Conservation (phyloP, 2,329 filamentous ascomycete species). For the Rutstroemia sp. region DNA sequence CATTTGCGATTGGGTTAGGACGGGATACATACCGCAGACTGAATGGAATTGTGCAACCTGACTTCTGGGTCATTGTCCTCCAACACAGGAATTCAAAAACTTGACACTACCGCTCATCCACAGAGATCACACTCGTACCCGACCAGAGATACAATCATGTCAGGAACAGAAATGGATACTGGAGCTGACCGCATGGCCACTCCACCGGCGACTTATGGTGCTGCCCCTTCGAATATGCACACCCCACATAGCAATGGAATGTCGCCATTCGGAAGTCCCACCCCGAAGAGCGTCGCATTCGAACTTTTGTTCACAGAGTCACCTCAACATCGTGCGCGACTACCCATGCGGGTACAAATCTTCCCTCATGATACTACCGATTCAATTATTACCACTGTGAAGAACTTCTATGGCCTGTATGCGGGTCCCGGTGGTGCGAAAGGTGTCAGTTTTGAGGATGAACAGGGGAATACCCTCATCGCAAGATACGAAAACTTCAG, state of each 20-base stretch:
- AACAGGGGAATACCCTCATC: slow-evolving; percentile 82
- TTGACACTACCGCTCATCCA: slow-evolving; percentile 17
- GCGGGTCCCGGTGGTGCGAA: slow-evolving; percentile 61
- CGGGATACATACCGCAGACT: slow-evolving; percentile 6
- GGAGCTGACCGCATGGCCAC: slow-evolving; percentile 24
- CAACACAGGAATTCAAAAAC: slow-evolving; percentile 23
- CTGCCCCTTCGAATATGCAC: slow-evolving; percentile 20
- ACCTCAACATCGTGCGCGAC: slow-evolving; percentile 62
- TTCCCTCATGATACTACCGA: slow-evolving; percentile 94
- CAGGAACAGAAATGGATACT: slow-evolving; percentile 20
- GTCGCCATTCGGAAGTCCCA: slow-evolving; percentile 29
- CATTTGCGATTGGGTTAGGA: slow-evolving; percentile 11
- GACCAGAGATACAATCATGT: slow-evolving; percentile 24
- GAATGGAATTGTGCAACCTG: slow-evolving; percentile 22
- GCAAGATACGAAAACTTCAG: slow-evolving; percentile 93
- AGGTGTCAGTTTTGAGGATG: slow-evolving; percentile 93
- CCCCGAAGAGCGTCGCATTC: slow-evolving; percentile 71
- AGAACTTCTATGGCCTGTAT: slow-evolving; percentile 97
- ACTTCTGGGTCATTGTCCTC: slow-evolving; percentile 16
- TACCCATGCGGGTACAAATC: slow-evolving; percentile 85
- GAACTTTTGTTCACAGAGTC: slow-evolving; percentile 64
- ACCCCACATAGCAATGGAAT: slow-evolving; percentile 23
- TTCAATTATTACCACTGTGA: slow-evolving; percentile 95
- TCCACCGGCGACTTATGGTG: slow-evolving; percentile 22
- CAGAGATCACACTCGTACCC: slow-evolving; percentile 20